Percentiles rank a stretch among this genome's conserved stretches.
These are phyloP conservation scores for Effrenium voratum DNA, from an alignment of 73 alveolate species.

Conservation along the genomic window DNA sequence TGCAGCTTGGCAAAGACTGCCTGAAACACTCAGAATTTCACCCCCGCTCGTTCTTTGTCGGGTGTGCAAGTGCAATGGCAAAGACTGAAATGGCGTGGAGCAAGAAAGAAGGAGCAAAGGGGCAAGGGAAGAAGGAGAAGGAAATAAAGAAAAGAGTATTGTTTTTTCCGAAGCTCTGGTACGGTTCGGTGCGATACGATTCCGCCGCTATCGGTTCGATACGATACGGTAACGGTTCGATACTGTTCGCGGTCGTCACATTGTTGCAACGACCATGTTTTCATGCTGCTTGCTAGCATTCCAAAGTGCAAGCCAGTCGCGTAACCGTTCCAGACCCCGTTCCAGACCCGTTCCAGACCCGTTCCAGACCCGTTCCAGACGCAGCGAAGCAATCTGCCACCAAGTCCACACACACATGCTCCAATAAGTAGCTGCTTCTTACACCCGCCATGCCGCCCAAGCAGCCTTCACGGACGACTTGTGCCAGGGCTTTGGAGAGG, in stretches of 20 bases:
- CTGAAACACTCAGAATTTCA: too few species aligned
- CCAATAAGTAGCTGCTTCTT: neutral
- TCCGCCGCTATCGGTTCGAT: neutral
- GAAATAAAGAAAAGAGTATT: neutral
- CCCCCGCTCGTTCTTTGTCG: too few species aligned
- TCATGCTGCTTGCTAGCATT: neutral
- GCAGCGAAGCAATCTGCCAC: too few species aligned
- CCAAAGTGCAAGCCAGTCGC: neutral
- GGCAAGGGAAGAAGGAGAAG: neutral
- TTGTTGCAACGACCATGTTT: neutral
- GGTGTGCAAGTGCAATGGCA: too few species aligned
- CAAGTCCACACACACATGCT: neutral
- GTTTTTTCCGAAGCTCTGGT: neutral
- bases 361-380: neutral
- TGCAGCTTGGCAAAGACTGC: too few species aligned
- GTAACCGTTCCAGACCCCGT: neutral
- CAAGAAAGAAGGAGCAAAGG: neutral
- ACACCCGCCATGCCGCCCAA: neutral
- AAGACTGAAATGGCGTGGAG: too few species aligned
- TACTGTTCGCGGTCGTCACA: neutral
- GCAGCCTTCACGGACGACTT: neutral
- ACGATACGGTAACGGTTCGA: neutral
- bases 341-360: constrained; percentile 34
- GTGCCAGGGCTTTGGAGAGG: neutral
- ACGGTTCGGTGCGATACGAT: neutral